Base-by-base conservation (phyloP, 106 monocot genomes). In the Dactylorhiza incarnata region DNA sequence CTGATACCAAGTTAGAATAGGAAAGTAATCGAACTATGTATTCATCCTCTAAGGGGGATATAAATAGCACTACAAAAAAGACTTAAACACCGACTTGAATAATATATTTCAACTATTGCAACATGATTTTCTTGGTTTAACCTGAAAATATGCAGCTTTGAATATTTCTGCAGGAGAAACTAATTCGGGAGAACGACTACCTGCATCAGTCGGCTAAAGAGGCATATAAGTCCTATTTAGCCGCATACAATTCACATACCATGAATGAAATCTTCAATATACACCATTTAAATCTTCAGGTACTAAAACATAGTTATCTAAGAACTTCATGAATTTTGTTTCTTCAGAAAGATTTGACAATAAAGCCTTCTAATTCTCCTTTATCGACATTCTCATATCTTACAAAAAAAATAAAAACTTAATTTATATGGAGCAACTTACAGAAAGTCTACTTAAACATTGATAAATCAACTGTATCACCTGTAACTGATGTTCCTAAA, bases 191-290 rank as follows among this genome's bases (percentile, higher is more conserved):
- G 44, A 95, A 95, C 79, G 93, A 93, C 72, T 85, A 85, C 72
- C 78, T 95, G 46, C 85, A 73, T 77, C 88, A 95, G 84, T 86
- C 95, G 25, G 93, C 90, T 48, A 95, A 90, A 84, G 90, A 88
- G 76, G 95, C 95, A 5, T 95, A 93, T 70, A 83, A 85, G 24
- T 86, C 95, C 13, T 95, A 93, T 56, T 81, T 95, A 74, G 65
- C 86, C 37, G 81, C 90, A 6, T 97, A 97, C 72, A 85, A 87
- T 68, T 97, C 96, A 22, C 96, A 97, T 68, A 86, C 96, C 7
- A 84, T 94, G 82, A 93, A 91, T 73, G 73, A 89, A 52, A 89
- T 97, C 69, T 97, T 97, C 78, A 84, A 91, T 70, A 89, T 91
- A 23, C 91, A 91, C 76, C 86, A 79, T 51, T 91, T 97, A 48